These are phyloP conservation scores for Papiliotrema flavescens DNA, from an alignment of 1,284 basidiomycete species.

Conservation along the genomic window DNA sequence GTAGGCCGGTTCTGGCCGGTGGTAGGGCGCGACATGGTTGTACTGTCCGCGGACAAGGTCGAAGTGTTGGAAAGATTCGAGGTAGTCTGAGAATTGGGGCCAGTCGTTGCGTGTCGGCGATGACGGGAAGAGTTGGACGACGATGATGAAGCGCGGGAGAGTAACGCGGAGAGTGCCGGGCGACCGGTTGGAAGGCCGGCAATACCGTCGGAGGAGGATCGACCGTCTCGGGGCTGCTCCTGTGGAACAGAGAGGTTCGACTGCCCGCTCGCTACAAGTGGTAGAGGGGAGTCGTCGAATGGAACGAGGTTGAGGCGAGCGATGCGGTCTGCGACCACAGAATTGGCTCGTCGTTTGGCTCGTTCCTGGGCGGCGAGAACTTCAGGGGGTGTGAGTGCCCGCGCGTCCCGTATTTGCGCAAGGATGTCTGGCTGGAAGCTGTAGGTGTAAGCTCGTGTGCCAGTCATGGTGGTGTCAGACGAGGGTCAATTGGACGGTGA, in stretches of 20 bases:
- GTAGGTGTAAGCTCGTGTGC: neutral
- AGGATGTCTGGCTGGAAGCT: constrained; percentile 2
- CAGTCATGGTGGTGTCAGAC: neutral
- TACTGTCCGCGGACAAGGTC: neutral
- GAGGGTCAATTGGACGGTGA: neutral
- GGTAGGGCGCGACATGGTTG: constrained; percentile 10
- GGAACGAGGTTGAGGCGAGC: neutral
- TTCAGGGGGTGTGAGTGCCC: neutral
- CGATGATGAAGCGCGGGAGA: neutral
- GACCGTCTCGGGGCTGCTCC: neutral
- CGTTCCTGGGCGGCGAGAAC: neutral
- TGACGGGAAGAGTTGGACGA: neutral
- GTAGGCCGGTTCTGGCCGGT: constrained; percentile 15
- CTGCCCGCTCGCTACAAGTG: neutral
- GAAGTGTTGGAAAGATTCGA: neutral
- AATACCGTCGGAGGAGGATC: neutral
- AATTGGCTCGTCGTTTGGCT: neutral
- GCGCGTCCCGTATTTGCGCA: constrained; percentile 1
- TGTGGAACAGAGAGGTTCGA: too few relatives aligned
- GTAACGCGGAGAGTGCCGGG: neutral
- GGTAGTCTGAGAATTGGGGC: neutral
- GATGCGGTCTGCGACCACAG: neutral
- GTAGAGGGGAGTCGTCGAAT: neutral
- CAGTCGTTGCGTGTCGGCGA: neutral
- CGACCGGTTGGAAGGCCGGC: neutral